phyloP scores from a whole-genome alignment of 352 stramenopile genomes.

The Lagenidium sp. region DNA sequence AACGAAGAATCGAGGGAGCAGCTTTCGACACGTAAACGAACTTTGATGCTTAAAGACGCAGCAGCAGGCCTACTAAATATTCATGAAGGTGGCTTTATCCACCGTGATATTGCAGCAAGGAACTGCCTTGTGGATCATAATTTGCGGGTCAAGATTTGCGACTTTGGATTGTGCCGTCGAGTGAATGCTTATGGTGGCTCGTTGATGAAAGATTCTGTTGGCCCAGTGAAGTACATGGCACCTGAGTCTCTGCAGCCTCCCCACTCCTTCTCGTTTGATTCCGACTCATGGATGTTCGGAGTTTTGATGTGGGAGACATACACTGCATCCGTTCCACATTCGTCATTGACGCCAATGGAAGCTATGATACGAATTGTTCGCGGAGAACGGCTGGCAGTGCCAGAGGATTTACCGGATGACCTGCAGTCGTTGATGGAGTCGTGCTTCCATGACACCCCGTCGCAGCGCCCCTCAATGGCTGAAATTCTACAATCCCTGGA shows the following conservation, averaged over 20 bases:
- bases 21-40: constrained; percentile 34
- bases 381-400: constrained; percentile 47
- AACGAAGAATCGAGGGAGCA: constrained; percentile 14
- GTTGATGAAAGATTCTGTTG: constrained; percentile 56
- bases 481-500: constrained; percentile 34
- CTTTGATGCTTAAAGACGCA: constrained; percentile 61
- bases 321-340: constrained; percentile 41
- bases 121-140: constrained; percentile 71
- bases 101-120: constrained; percentile 66
- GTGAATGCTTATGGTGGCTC: constrained; percentile 41
- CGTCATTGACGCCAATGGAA: constrained; percentile 39
- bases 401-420: constrained; percentile 27
- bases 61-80: constrained; percentile 72
- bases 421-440: constrained; percentile 50
- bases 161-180: constrained; percentile 70
- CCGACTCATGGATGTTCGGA: constrained; percentile 78
- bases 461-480: constrained; percentile 57
- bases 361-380: constrained; percentile 53
- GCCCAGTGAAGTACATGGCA: constrained; percentile 79
- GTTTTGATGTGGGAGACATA: constrained; percentile 82
- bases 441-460: constrained; percentile 59
- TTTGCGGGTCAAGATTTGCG: constrained; percentile 57
- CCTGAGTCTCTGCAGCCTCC: constrained; percentile 70
- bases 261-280: constrained; percentile 67
- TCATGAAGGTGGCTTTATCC: constrained; percentile 79